phyloP scores from a whole-genome alignment of 495 filamentous ascomycete genomes.

The Astrothelium subdiscretum region DNA sequence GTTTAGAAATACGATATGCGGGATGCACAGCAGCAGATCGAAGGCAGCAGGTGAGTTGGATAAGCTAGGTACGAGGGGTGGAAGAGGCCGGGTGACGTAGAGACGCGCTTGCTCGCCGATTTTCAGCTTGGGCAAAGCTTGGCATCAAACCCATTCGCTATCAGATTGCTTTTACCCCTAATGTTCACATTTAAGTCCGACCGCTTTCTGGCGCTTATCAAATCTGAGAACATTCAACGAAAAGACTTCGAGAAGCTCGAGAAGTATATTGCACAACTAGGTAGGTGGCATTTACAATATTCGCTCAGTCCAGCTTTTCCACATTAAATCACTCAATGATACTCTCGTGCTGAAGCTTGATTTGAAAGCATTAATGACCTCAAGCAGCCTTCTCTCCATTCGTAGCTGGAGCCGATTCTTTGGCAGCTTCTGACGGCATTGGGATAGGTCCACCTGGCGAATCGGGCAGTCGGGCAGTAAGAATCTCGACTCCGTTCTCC shows the following conservation, averaged over 20 bases:
- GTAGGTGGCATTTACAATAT: not conserved
- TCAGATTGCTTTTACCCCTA: too few relatives aligned
- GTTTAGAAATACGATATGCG: not conserved
- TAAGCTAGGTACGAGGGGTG: not conserved
- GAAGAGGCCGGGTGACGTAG: conserved; percentile 1
- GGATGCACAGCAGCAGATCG: not conserved
- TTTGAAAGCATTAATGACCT: not conserved
- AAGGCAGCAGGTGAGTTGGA: not conserved
- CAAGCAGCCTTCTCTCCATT: not conserved
- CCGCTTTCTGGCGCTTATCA: not conserved
- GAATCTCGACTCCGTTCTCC: conserved; percentile 81
- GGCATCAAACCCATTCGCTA: not conserved
- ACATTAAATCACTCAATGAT: not conserved
- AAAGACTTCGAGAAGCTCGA: not conserved
- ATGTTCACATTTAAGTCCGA: too few relatives aligned
- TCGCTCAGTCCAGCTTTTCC: not conserved
- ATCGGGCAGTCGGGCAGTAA: conserved; percentile 70
- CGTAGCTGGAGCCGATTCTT: not conserved
- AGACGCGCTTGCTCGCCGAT: not conserved
- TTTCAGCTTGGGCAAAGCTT: not conserved
- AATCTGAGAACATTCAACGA: not conserved
- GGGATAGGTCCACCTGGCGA: conserved; percentile 77
- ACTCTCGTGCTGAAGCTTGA: not conserved
- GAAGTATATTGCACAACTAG: too few relatives aligned
- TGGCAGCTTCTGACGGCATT: conserved; percentile 38